Evolutionary conservation across 805 yeast species (phyloP).

Genomic region (Nakazawaea pomicola): DNA sequence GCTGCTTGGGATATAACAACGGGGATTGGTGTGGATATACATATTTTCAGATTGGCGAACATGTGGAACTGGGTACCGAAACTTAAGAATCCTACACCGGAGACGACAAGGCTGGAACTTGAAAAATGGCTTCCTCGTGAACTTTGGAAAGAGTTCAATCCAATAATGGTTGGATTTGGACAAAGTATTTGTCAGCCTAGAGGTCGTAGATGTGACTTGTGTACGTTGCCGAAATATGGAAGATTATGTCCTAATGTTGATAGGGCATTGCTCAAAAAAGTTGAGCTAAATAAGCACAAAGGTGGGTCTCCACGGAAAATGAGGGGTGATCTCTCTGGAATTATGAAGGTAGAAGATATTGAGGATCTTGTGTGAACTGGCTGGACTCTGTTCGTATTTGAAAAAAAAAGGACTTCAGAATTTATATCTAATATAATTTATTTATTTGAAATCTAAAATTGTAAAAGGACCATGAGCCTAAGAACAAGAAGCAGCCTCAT

Average conservation of each 20-base stretch:
- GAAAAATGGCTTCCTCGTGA: slow-evolving; percentile 71
- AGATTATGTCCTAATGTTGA: slow-evolving; percentile 58
- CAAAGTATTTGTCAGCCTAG: slow-evolving; percentile 80
- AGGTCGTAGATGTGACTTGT: slow-evolving; percentile 65
- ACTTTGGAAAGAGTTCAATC: slow-evolving; percentile 82
- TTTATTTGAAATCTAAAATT: slow-evolving; percentile 3
- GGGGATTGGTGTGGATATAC: slow-evolving; percentile 96
- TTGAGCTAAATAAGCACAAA: slow-evolving; percentile 19
- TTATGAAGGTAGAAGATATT: slow-evolving; percentile 26
- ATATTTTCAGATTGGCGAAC: slow-evolving; percentile 72
- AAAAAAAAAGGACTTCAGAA: too few species aligned
- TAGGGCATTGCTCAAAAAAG: slow-evolving; percentile 31
- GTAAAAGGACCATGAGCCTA: background rate
- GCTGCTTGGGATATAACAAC: slow-evolving; percentile 71
- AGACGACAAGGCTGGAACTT: slow-evolving; percentile 60
- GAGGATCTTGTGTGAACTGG: slow-evolving; percentile 24
- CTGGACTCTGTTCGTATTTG: background rate
- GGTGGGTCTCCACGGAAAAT: slow-evolving; percentile 13
- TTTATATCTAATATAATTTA: slow-evolving; percentile 7
- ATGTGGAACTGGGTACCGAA: slow-evolving; percentile 75
- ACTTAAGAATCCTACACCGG: slow-evolving; percentile 56
- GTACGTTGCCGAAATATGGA: slow-evolving; percentile 43
- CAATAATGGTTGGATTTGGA: slow-evolving; percentile 88
- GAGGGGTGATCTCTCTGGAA: slow-evolving; percentile 38
- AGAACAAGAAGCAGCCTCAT: slow-evolving; percentile 2